These are phyloP conservation scores for Cronartium quercuum DNA, from an alignment of 1,284 basidiomycete genomes.

Conservation along the genomic window DNA sequence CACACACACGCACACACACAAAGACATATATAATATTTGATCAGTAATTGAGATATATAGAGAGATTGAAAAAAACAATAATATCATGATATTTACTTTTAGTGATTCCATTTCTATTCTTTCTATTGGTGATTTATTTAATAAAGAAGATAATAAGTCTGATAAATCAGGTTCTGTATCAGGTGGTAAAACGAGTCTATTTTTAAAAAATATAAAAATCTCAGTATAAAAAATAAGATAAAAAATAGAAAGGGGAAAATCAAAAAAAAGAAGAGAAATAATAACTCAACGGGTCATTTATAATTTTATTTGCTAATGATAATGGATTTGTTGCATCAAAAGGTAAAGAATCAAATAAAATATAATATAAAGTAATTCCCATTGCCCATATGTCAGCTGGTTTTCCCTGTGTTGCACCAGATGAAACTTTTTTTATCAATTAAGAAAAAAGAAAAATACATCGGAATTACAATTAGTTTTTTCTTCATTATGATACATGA, in stretches of 20 bases:
- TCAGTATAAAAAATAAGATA: neutral
- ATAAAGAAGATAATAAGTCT: neutral
- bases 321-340: constrained; percentile 13
- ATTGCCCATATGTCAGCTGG: constrained; percentile 19
- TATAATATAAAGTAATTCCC: constrained; percentile 14
- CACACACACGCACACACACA: neutral
- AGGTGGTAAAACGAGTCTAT: neutral
- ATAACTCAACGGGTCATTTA: constrained; percentile 12
- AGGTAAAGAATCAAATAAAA: neutral
- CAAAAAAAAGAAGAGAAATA: neutral
- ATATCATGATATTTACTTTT: neutral
- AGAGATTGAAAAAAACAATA: neutral
- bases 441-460: too few relatives aligned
- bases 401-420: neutral
- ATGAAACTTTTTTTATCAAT: too few relatives aligned
- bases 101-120: neutral
- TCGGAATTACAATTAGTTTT: too few relatives aligned
- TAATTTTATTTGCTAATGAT: constrained; percentile 3
- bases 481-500: too few relatives aligned
- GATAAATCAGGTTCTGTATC: neutral
- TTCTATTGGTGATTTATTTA: neutral
- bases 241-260: neutral
- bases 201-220: neutral
- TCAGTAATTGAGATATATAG: neutral
- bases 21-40: neutral